Conservation (phyloP, 106 monocot genomes). For the Allium fistulosum region DNA sequence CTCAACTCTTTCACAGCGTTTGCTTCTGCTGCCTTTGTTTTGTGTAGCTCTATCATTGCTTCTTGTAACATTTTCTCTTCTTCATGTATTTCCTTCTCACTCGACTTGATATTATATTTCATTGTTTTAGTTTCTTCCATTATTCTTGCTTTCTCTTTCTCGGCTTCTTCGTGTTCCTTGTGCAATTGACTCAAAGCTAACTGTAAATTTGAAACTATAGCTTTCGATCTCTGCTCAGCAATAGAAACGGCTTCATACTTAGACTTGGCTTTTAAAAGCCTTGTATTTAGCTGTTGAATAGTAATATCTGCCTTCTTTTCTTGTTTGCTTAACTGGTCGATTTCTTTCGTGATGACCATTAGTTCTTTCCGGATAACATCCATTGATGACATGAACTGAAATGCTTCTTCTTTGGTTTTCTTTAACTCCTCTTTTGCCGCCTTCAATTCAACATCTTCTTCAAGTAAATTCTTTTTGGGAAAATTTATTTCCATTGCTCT, state of each 20-base stretch:
- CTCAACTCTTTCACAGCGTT: constrained; percentile 42
- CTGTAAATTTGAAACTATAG: constrained; percentile 41
- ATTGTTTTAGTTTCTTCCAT: constrained; percentile 19
- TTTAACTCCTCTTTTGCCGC: constrained; percentile 46
- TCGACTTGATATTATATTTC: constrained; percentile 18
- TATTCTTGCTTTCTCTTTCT: constrained; percentile 29
- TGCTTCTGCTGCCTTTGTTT: constrained; percentile 48
- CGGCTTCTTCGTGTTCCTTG: constrained; percentile 28
- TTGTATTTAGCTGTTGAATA: constrained; percentile 44
- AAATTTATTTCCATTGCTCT: constrained; percentile 41
- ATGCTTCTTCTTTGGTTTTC: constrained; percentile 50
- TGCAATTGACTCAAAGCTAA: constrained; percentile 34
- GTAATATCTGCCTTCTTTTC: constrained; percentile 48
- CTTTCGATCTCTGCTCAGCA: constrained; percentile 33
- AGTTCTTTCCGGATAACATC: constrained; percentile 52
- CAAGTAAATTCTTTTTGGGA: not conserved
- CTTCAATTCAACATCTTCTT: constrained; percentile 26
- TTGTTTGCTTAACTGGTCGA: constrained; percentile 18
- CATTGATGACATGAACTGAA: constrained; percentile 68
- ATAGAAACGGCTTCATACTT: constrained; percentile 33
- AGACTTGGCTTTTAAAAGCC: constrained; percentile 61
- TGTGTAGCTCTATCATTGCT: constrained; percentile 41
- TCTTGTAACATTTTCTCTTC: constrained; percentile 26
- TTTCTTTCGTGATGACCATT: constrained; percentile 22
- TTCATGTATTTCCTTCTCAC: constrained; percentile 10